Conservation (phyloP, 2,329 filamentous ascomycete species). For the Seiridium cupressi region DNA sequence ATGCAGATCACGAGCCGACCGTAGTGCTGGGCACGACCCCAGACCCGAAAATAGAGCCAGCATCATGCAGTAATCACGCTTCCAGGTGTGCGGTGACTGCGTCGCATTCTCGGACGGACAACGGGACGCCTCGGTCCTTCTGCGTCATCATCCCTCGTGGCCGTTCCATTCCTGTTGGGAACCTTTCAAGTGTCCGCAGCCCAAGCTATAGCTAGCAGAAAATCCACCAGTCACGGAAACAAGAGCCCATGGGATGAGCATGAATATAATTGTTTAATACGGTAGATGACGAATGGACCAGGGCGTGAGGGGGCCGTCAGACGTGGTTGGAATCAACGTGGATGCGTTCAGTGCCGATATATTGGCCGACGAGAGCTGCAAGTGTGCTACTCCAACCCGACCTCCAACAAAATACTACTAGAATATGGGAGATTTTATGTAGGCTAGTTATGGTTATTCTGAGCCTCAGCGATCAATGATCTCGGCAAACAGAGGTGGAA, state of each 20-base stretch:
- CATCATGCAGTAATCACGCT: not conserved
- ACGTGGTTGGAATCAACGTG: not conserved
- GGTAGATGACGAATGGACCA: no score
- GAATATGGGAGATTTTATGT: constrained; percentile 45
- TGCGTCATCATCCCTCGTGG: not conserved
- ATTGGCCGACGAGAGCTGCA: not conserved
- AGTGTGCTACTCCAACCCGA: not conserved
- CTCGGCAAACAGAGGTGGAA: constrained; percentile 88
- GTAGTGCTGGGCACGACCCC: not conserved
- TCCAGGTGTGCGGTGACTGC: not conserved
- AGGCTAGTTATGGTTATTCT: constrained; percentile 82
- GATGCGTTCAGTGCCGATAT: not conserved
- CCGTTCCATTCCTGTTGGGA: not conserved
- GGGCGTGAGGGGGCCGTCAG: no score
- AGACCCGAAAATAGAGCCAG: not conserved
- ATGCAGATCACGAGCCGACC: not conserved
- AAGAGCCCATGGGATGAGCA: not conserved
- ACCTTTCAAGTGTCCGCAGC: not conserved
- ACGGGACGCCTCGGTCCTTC: constrained; percentile 5
- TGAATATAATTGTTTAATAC: no score
- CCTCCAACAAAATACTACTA: not conserved
- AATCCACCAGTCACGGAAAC: not conserved
- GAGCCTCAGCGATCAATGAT: constrained; percentile 87
- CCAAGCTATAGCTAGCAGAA: not conserved
- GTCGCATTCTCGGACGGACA: constrained; percentile 4